phyloP scores from a whole-genome alignment of 2,329 filamentous ascomycete genomes.

The Malbranchea zuffiana region DNA sequence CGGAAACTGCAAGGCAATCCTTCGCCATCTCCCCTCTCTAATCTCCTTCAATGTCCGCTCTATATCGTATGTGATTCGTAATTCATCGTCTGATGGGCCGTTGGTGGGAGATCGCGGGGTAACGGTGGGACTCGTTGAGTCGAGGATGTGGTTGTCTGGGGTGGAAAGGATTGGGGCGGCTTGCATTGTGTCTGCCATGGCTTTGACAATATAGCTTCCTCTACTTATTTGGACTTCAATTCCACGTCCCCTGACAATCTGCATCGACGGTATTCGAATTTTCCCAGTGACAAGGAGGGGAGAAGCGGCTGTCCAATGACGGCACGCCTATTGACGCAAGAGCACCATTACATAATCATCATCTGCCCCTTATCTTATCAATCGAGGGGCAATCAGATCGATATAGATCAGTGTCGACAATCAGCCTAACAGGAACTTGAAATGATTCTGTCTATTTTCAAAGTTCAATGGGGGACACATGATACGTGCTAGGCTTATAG shows the following conservation, averaged over 20 bases:
- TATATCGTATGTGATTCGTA: slow-evolving; percentile 74
- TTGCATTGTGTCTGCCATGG: slow-evolving; percentile 22
- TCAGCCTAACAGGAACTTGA: no score
- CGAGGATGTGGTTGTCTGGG: slow-evolving; percentile 50
- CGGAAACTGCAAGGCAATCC: slow-evolving; percentile 88
- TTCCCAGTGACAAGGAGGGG: no score
- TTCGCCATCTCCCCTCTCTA: slow-evolving; percentile 55
- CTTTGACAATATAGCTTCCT: neutral
- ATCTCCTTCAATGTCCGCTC: slow-evolving; percentile 68
- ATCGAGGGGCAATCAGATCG: no score
- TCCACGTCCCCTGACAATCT: neutral
- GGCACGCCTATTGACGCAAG: no score
- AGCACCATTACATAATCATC: no score
- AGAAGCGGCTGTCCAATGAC: no score
- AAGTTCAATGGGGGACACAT: no score
- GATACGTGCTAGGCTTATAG: no score
- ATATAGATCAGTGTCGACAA: no score
- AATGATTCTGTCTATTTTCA: no score
- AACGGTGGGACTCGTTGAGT: slow-evolving; percentile 39
- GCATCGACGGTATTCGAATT: no score
- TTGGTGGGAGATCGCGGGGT: slow-evolving; percentile 21
- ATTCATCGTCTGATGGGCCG: slow-evolving; percentile 51
- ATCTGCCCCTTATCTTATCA: no score
- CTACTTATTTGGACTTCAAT: neutral
- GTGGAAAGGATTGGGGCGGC: slow-evolving; percentile 51